A percentile compares a stretch with the other conserved stretches of the same genome.
These are phyloP conservation scores for Leucogyrophana mollusca DNA, from an alignment of 768 basidiomycete species.

Conservation along the genomic window DNA sequence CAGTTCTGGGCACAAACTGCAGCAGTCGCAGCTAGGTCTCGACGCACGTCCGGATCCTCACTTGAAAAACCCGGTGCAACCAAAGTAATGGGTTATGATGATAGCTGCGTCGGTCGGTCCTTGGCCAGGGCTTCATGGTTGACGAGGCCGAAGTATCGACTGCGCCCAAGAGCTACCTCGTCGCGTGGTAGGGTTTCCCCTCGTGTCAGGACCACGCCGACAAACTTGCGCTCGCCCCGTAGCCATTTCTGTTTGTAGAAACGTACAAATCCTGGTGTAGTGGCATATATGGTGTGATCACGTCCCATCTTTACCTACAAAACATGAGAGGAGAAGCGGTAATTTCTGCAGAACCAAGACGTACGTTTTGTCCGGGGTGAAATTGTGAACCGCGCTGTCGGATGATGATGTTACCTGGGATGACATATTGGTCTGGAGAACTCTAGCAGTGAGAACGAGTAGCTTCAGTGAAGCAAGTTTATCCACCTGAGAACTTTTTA, in stretches of 20 bases:
- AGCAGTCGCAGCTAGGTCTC: too few species aligned
- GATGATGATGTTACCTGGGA: slow-evolving; percentile 95
- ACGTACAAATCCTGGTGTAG: slow-evolving; percentile 87
- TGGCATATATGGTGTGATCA: slow-evolving; percentile 93
- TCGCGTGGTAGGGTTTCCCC: slow-evolving; percentile 89
- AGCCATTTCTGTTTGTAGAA: slow-evolving; percentile 86
- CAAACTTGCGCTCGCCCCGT: slow-evolving; percentile 70
- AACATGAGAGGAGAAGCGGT: slow-evolving; percentile 7
- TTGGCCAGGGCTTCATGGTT: slow-evolving; percentile 47
- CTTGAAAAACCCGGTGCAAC: too few species aligned
- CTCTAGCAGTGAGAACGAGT: slow-evolving; percentile 10
- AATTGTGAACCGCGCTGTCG: slow-evolving; percentile 92
- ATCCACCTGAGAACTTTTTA: slow-evolving; percentile 90
- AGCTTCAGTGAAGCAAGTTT: not conserved
- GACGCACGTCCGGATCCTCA: too few species aligned
- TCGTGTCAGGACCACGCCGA: slow-evolving; percentile 81
- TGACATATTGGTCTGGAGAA: slow-evolving; percentile 77
- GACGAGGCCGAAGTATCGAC: slow-evolving; percentile 80
- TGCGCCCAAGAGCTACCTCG: slow-evolving; percentile 69
- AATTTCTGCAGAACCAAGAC: slow-evolving; percentile 23
- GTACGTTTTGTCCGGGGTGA: slow-evolving; percentile 91
- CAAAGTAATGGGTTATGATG: slow-evolving; percentile 9
- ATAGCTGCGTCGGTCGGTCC: slow-evolving; percentile 1
- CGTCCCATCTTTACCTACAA: slow-evolving; percentile 83
- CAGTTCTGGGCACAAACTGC: too few species aligned